These are phyloP conservation scores for Oryza nivara DNA, from an alignment of 176 grass and related monocot genomes.

Conservation along the genomic window DNA sequence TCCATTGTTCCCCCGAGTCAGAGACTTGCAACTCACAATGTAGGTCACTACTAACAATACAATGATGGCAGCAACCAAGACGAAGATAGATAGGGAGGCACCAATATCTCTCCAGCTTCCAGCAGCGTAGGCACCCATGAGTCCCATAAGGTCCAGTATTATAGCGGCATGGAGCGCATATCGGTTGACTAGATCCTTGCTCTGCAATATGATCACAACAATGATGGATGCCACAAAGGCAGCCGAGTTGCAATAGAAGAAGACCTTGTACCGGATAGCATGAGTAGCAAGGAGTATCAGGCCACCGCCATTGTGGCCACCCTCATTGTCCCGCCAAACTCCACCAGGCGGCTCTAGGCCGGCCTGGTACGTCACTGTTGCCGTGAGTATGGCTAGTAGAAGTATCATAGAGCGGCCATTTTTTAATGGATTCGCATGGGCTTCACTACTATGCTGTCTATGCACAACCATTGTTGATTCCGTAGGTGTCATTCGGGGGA, in stretches of 20 bases:
- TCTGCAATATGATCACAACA: constrained; percentile 37
- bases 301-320: constrained; percentile 10
- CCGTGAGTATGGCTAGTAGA: constrained; percentile 29
- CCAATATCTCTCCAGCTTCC: not conserved
- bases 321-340: constrained; percentile 27
- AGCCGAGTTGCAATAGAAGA: constrained; percentile 38
- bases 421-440: not conserved
- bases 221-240: constrained; percentile 42
- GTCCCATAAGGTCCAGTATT: constrained; percentile 24
- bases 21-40: too few relatives aligned
- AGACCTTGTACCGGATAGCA: constrained; percentile 6
- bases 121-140: constrained; percentile 28
- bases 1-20: too few relatives aligned
- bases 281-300: constrained; percentile 13
- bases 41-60: not conserved
- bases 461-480: too few relatives aligned
- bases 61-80: not conserved
- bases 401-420: not conserved
- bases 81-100: constrained; percentile 25
- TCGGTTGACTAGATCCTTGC: not conserved
- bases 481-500: too few relatives aligned
- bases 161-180: constrained; percentile 16
- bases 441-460: too few relatives aligned
- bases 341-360: constrained; percentile 32
- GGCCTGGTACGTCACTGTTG: constrained; percentile 23